Conservation (phyloP, 257 asterid species). For the Capsicum pubescens region DNA sequence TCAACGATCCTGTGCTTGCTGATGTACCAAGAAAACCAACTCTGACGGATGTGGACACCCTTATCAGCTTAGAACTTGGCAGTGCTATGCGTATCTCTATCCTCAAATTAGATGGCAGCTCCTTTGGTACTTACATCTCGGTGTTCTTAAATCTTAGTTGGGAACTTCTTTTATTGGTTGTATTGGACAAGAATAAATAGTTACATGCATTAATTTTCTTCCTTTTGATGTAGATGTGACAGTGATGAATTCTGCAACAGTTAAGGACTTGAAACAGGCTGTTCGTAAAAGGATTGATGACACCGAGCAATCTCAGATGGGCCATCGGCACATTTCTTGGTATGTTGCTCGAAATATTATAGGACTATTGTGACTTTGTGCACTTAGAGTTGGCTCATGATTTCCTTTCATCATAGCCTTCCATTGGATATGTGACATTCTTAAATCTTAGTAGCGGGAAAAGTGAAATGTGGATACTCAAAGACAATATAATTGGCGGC, state of each 20-base stretch:
- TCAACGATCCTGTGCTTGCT: slow-evolving; percentile 78
- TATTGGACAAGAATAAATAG: slow-evolving; percentile 37
- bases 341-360: slow-evolving; percentile 31
- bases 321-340: slow-evolving; percentile 96
- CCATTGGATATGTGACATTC: neutral
- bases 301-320: slow-evolving; percentile 81
- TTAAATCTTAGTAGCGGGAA: neutral
- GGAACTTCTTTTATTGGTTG: slow-evolving; percentile 40
- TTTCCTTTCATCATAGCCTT: slow-evolving; percentile 25
- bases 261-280: slow-evolving; percentile 76
- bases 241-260: slow-evolving; percentile 75
- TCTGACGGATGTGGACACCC: slow-evolving; percentile 84
- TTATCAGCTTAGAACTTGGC: slow-evolving; percentile 88
- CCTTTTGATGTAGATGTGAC: slow-evolving; percentile 56
- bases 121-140: slow-evolving; percentile 52
- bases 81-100: slow-evolving; percentile 93
- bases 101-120: slow-evolving; percentile 66
- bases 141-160: slow-evolving; percentile 24
- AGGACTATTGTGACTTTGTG: neutral
- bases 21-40: slow-evolving; percentile 82
- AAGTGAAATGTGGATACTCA: neutral
- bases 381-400: neutral
- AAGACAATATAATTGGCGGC: neutral
- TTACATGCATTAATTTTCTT: slow-evolving; percentile 29
- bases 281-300: slow-evolving; percentile 67